phyloP scores from a whole-genome alignment of 2,329 filamentous ascomycete genomes.

The Aurifilum marmelostoma region DNA sequence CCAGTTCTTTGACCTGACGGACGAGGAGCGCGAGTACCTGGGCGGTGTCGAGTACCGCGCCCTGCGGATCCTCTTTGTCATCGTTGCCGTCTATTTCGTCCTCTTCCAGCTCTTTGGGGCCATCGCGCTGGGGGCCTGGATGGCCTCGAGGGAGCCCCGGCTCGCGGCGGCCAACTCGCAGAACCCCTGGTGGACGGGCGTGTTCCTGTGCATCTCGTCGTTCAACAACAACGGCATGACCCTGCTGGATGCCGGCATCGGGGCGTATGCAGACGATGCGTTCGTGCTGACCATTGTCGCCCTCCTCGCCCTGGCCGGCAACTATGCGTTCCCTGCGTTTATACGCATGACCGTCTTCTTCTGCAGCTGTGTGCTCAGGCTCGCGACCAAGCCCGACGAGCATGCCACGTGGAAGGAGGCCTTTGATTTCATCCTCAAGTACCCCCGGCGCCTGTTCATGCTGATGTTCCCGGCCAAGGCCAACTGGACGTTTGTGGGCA shows the following conservation, averaged over 20 bases:
- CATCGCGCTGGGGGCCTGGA: constrained; percentile 58
- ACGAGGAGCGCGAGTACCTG: constrained; percentile 58
- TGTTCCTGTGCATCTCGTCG: constrained; percentile 58
- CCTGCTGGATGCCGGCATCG: constrained; percentile 57
- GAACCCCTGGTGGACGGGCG: constrained; percentile 60
- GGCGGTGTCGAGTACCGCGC: constrained; percentile 69
- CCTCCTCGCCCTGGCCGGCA: constrained; percentile 48
- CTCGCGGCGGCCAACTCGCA: constrained; percentile 34
- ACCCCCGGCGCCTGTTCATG: constrained; percentile 62
- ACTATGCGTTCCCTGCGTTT: constrained; percentile 57
- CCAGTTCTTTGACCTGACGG: constrained; percentile 57
- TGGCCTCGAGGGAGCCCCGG: constrained; percentile 3
- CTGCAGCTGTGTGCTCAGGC: constrained; percentile 31
- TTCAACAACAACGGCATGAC: constrained; percentile 64
- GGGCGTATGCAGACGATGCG: constrained; percentile 47
- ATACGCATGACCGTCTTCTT: constrained; percentile 39
- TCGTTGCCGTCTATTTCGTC: constrained; percentile 64
- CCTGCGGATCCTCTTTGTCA: constrained; percentile 58
- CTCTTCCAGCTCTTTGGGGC: constrained; percentile 62
- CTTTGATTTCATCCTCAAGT: constrained; percentile 56
- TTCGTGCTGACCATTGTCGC: constrained; percentile 38
- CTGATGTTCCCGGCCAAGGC: constrained; percentile 63
- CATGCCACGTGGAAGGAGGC: constrained; percentile 42
- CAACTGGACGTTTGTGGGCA: constrained; percentile 53
- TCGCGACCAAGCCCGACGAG: constrained; percentile 39